A percentile compares a stretch with the other conserved stretches of the same genome.
These are phyloP conservation scores for Geotrichum carabidarum DNA, from an alignment of 1,139 yeast genomes.

Conservation along the genomic window DNA sequence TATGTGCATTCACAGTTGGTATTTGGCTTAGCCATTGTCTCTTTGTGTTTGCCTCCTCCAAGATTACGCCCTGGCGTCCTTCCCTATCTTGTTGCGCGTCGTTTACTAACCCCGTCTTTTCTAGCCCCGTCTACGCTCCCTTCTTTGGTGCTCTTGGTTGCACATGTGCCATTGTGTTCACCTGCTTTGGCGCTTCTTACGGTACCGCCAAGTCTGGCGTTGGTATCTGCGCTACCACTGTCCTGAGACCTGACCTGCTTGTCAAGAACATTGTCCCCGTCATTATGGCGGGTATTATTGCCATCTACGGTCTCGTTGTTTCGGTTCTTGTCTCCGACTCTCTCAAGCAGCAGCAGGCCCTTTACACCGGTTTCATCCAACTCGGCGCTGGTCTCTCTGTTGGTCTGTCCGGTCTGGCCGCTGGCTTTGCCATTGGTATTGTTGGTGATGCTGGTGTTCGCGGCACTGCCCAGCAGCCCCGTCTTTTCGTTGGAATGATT, in stretches of 20 bases:
- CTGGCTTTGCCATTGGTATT: constrained; percentile 97
- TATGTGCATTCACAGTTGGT: neutral
- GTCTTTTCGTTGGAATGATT: constrained; percentile 80
- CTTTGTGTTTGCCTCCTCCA: neutral
- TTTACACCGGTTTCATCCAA: constrained; percentile 95
- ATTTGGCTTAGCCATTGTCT: neutral
- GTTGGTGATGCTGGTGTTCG: constrained; percentile 99
- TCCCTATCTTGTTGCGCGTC: neutral
- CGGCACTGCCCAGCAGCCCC: constrained; percentile 93
- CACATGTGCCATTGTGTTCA: constrained; percentile 97
- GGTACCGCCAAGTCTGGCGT: constrained; percentile 98
- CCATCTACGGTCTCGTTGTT: constrained; percentile 94
- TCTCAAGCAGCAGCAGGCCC: constrained; percentile 71
- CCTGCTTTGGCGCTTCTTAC: constrained; percentile 91
- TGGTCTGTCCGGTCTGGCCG: constrained; percentile 93
- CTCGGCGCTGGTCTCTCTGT: constrained; percentile 92
- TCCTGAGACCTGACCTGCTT: constrained; percentile 79
- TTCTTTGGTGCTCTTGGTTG: constrained; percentile 98
- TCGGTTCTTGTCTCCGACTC: constrained; percentile 95
- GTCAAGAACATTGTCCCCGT: constrained; percentile 58
- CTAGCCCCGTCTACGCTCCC: constrained; percentile 79
- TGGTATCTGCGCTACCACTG: constrained; percentile 97
- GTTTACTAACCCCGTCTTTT: too few species aligned
- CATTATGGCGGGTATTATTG: constrained; percentile 95
- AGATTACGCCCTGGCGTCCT: too few species aligned